phyloP scores from a whole-genome alignment of 2,329 filamentous ascomycete genomes.

The Colletotrichum destructivum region DNA sequence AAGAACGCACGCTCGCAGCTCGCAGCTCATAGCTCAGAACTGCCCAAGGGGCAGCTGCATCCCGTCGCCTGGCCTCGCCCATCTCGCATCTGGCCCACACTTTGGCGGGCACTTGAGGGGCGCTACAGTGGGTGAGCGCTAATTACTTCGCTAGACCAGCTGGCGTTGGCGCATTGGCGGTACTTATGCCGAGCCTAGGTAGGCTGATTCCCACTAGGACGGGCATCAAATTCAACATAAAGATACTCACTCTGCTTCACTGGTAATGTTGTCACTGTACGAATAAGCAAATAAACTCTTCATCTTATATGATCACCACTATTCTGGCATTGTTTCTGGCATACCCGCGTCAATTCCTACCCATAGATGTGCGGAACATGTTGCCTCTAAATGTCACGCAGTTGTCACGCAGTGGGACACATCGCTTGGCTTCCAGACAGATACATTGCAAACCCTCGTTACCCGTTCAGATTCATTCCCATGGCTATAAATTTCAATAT shows the following conservation, averaged over 20 bases:
- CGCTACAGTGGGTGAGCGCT: slow-evolving; percentile 19
- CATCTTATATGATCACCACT: too few relatives aligned
- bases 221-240: too few relatives aligned
- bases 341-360: too few relatives aligned
- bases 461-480: slow-evolving; percentile 14
- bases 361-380: neutral
- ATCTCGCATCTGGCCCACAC: slow-evolving; percentile 32
- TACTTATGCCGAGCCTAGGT: neutral
- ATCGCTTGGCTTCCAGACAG: neutral
- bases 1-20: slow-evolving; percentile 4
- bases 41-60: slow-evolving; percentile 19
- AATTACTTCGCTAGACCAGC: slow-evolving; percentile 15
- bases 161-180: neutral
- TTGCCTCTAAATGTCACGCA: neutral
- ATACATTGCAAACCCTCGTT: neutral
- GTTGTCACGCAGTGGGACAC: neutral
- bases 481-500: slow-evolving; percentile 17
- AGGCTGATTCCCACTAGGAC: neutral
- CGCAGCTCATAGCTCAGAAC: slow-evolving; percentile 5
- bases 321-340: too few relatives aligned
- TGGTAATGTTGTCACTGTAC: neutral
- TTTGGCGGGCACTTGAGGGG: slow-evolving; percentile 14
- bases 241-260: too few relatives aligned
- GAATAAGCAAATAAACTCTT: neutral
- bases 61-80: slow-evolving; percentile 33